These are phyloP conservation scores for Hyphodiscus sp. DNA, from an alignment of 2,329 filamentous ascomycete species.

Conservation along the genomic window DNA sequence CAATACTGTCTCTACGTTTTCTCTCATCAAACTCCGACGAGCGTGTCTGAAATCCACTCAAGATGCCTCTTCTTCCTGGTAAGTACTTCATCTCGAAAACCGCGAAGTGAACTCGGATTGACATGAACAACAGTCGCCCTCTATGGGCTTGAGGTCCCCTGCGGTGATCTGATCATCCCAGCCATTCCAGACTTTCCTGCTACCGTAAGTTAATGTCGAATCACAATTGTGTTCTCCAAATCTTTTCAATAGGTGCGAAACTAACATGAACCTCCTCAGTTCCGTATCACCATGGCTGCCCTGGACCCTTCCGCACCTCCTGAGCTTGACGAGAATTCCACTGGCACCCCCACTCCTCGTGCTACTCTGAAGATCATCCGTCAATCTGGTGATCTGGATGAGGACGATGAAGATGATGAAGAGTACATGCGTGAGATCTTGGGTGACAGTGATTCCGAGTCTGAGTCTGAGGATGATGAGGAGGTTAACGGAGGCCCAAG, in stretches of 20 bases:
- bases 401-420: constrained; percentile 60
- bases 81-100: constrained; percentile 6
- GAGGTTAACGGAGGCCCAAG: constrained; percentile 85
- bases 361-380: constrained; percentile 91
- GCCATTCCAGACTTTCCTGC: constrained; percentile 74
- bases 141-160: constrained; percentile 87
- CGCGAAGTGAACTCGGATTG: constrained; percentile 29
- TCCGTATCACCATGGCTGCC: constrained; percentile 97
- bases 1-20: constrained; percentile 4
- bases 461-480: constrained; percentile 45
- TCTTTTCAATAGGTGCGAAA: neutral
- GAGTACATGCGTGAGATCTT: constrained; percentile 55
- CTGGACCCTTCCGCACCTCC: constrained; percentile 80
- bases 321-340: constrained; percentile 56
- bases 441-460: constrained; percentile 50
- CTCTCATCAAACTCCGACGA: neutral
- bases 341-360: constrained; percentile 57
- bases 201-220: constrained; percentile 55
- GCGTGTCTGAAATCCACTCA: constrained; percentile 18
- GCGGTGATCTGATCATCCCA: constrained; percentile 75
- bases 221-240: neutral
- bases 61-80: constrained; percentile 50
- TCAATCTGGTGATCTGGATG: constrained; percentile 51
- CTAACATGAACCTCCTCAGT: constrained; percentile 45
- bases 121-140: constrained; percentile 55